Evolutionary conservation across 148 eudicot species (phyloP).

Genomic region (Vaccinium corymbosum): DNA sequence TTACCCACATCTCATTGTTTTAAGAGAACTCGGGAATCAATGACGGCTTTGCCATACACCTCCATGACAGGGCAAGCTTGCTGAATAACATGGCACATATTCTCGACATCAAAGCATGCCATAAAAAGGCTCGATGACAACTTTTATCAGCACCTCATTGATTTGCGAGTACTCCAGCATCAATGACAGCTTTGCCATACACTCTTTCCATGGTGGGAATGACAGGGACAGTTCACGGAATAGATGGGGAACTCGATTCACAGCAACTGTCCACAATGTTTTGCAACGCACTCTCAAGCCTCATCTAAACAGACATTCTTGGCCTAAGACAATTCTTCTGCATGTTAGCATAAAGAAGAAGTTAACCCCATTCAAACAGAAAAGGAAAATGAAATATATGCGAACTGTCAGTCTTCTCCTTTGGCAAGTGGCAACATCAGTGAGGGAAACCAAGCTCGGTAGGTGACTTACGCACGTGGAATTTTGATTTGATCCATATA

Average conservation of each 20-base stretch:
- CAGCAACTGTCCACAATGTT: background rate
- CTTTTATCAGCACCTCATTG: too few species aligned
- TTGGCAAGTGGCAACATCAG: constrained; percentile 6
- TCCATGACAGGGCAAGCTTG: too few species aligned
- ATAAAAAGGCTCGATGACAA: too few species aligned
- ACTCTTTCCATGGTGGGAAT: too few species aligned
- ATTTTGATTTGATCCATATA: background rate
- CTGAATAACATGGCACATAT: too few species aligned
- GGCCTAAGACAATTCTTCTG: background rate
- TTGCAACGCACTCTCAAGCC: background rate
- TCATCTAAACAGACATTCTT: background rate
- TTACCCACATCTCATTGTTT: too few species aligned
- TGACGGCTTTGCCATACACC: too few species aligned
- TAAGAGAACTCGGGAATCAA: too few species aligned
- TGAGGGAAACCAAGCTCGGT: background rate
- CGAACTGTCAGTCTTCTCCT: background rate
- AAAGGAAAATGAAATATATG: background rate
- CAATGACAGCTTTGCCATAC: too few species aligned
- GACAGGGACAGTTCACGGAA: too few species aligned
- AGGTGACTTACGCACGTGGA: background rate
- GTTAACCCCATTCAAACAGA: background rate
- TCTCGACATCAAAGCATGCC: too few species aligned
- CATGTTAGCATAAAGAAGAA: background rate
- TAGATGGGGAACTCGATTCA: background rate
- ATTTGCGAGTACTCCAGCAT: too few species aligned